Percentiles rank a stretch among this genome's conserved stretches.
phyloP scores from a whole-genome alignment of 352 stramenopile species.

The Phytopythium sindhum region DNA sequence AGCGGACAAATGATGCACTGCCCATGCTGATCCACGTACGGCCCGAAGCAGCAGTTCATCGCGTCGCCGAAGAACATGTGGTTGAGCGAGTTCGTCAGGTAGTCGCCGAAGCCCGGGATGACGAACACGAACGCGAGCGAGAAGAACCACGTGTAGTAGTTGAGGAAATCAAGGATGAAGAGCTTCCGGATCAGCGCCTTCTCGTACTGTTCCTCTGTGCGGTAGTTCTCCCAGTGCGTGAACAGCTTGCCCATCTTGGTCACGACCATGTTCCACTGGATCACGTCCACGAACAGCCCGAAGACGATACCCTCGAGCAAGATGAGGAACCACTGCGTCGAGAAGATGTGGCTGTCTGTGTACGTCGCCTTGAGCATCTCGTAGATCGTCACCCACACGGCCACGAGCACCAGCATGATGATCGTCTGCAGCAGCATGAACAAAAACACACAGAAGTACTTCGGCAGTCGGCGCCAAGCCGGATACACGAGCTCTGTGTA shows the following conservation, averaged over 20 bases:
- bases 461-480: slow-evolving; percentile 62
- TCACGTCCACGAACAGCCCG: slow-evolving; percentile 84
- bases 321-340: slow-evolving; percentile 82
- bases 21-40: slow-evolving; percentile 74
- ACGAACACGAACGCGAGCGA: slow-evolving; percentile 87
- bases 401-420: slow-evolving; percentile 87
- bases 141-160: slow-evolving; percentile 93
- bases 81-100: slow-evolving; percentile 84
- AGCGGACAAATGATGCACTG: slow-evolving; percentile 61
- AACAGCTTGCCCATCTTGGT: slow-evolving; percentile 84
- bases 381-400: slow-evolving; percentile 85
- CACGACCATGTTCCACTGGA: slow-evolving; percentile 89
- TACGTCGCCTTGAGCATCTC: slow-evolving; percentile 86
- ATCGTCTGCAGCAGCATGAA: slow-evolving; percentile 82
- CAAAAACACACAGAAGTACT: slow-evolving; percentile 69
- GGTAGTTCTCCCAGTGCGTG: slow-evolving; percentile 88
- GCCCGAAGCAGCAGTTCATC: slow-evolving; percentile 87
- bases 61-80: slow-evolving; percentile 74
- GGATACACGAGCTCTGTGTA: slow-evolving; percentile 68
- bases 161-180: slow-evolving; percentile 85
- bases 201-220: slow-evolving; percentile 83
- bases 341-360: slow-evolving; percentile 71
- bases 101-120: slow-evolving; percentile 78
- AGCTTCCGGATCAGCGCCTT: slow-evolving; percentile 80
- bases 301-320: slow-evolving; percentile 81